Percentiles rank a stretch among this genome's conserved stretches.
phyloP scores from a whole-genome alignment of 495 filamentous ascomycete genomes.

The Clavariopsis aquatica region DNA sequence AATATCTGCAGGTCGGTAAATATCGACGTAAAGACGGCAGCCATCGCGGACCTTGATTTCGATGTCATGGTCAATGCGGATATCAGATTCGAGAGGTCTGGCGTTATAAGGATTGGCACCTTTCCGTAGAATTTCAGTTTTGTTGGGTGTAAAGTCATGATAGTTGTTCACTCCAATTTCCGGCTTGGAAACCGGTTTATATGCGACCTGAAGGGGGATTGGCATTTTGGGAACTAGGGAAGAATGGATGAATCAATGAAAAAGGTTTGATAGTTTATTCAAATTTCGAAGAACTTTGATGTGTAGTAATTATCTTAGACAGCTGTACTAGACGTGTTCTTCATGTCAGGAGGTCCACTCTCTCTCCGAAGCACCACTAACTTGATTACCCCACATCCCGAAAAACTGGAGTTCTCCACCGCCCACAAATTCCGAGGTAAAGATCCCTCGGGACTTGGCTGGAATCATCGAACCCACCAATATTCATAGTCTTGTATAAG shows the following conservation, averaged over 20 bases:
- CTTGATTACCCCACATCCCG: no score
- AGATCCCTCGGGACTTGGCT: neutral
- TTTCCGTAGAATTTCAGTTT: conserved; percentile 38
- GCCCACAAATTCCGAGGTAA: neutral
- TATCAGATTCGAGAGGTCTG: conserved; percentile 5
- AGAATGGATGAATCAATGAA: neutral
- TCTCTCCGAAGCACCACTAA: no score
- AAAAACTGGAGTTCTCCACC: neutral
- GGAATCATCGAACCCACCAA: neutral
- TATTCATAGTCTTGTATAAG: no score
- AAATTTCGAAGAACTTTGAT: neutral
- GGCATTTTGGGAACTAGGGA: conserved; percentile 40
- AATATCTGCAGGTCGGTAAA: conserved; percentile 43
- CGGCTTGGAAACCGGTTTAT: conserved; percentile 43
- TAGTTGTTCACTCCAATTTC: conserved; percentile 39
- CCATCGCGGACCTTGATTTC: conserved; percentile 43
- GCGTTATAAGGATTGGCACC: conserved; percentile 40
- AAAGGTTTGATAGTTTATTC: neutral
- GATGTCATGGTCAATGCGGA: conserved; percentile 41
- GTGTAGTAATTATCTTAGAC: no score
- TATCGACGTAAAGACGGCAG: conserved; percentile 42
- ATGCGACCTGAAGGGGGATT: conserved; percentile 42
- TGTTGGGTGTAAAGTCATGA: conserved; percentile 38
- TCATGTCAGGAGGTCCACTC: no score
- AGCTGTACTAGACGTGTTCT: no score